A percentile compares a stretch with the other conserved stretches of the same genome.
phyloP scores from a whole-genome alignment of 2,329 filamentous ascomycete species.

The Colletotrichum acutatum region DNA sequence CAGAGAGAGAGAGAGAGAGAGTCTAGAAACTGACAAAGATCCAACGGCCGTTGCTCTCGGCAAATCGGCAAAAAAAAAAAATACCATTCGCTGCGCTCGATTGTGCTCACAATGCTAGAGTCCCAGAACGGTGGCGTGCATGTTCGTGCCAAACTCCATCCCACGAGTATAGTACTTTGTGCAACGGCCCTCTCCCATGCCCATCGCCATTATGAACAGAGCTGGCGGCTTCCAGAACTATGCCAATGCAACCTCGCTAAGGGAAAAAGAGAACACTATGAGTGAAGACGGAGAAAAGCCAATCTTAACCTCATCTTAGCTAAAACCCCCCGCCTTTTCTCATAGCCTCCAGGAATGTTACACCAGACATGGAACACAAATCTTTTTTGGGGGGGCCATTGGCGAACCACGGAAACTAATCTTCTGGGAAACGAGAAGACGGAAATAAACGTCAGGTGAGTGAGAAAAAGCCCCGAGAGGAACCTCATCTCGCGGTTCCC shows the following conservation, averaged over 20 bases:
- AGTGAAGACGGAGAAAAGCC: not conserved
- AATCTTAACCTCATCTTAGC: slow-evolving; percentile 25
- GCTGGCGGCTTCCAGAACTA: not conserved
- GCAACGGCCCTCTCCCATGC: not conserved
- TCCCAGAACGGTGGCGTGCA: not conserved
- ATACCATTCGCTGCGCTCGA: not conserved
- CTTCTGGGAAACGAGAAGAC: not conserved
- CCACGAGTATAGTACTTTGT: not conserved
- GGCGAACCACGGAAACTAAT: slow-evolving; percentile 4
- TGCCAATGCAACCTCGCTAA: not conserved
- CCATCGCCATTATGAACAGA: not conserved
- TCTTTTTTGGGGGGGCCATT: not conserved
- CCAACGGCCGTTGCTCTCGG: not conserved
- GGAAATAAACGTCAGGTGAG: slow-evolving; percentile 1
- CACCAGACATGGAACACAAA: slow-evolving; percentile 2
- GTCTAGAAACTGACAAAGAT: not conserved
- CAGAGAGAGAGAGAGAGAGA: not conserved
- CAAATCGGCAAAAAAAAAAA: not conserved
- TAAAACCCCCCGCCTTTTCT: slow-evolving; percentile 5
- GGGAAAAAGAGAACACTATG: not conserved
- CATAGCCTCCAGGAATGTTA: slow-evolving; percentile 9
- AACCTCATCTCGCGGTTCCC: not conserved
- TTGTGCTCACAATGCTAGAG: not conserved
- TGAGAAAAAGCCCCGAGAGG: not conserved
- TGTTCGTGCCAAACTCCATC: not conserved